Evolutionary conservation across 257 asterid genomes (phyloP).

Genomic region (Solanum phureja): DNA sequence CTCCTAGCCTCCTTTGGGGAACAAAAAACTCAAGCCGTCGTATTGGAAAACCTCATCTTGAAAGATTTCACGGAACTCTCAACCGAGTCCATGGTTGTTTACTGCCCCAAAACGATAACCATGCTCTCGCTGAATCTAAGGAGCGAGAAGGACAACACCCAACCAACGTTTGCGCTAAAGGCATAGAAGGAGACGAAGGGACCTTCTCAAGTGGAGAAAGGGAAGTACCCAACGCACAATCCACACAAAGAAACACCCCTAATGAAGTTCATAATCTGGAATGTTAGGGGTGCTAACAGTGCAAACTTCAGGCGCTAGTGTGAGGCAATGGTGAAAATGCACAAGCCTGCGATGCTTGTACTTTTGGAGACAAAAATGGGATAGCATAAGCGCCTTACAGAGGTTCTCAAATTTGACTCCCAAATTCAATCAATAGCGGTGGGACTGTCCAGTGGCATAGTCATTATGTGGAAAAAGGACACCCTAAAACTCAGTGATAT

Average conservation of each 20-base stretch:
- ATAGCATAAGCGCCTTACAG: accelerated
- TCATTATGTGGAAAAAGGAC: background rate
- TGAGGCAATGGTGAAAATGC: background rate
- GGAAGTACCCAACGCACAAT: background rate
- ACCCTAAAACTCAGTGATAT: background rate
- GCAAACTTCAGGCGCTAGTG: background rate
- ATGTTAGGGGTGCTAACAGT: background rate
- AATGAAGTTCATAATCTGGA: background rate
- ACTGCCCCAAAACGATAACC: too few relatives aligned
- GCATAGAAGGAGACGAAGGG: background rate
- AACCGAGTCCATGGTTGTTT: too few relatives aligned
- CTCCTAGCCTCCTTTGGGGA: background rate
- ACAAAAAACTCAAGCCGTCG: too few relatives aligned
- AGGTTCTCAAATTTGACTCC: background rate
- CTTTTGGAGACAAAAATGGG: background rate
- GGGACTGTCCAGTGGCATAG: background rate
- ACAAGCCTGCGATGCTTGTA: background rate
- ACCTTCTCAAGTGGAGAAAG: background rate
- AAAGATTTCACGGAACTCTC: too few relatives aligned
- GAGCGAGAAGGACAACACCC: background rate
- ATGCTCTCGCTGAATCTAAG: too few relatives aligned
- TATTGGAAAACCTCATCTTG: too few relatives aligned
- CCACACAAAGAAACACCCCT: background rate
- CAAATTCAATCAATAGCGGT: background rate
- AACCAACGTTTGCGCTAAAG: background rate